A percentile compares a stretch with the other conserved stretches of the same genome.
Evolutionary conservation across 202 grass and related monocot genomes (phyloP).

Genomic region (Panicum hallii): DNA sequence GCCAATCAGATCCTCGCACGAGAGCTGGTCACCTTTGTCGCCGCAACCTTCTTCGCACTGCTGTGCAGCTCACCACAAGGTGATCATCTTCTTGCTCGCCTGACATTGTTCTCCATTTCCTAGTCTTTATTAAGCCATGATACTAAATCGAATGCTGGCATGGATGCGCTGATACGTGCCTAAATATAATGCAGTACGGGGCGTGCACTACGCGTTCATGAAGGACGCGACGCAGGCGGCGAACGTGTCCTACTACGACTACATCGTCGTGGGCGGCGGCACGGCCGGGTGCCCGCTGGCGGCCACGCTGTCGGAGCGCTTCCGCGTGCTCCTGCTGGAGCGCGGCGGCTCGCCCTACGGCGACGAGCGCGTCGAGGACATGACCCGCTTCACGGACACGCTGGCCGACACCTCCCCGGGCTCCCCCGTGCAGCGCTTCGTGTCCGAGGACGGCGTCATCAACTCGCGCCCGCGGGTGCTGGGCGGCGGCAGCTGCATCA

Average conservation of each 20-base stretch:
- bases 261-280: slow-evolving; percentile 88
- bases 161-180: neutral
- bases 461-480: slow-evolving; percentile 80
- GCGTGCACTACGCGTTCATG: slow-evolving; percentile 62
- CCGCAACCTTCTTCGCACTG: slow-evolving; percentile 12
- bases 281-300: slow-evolving; percentile 82
- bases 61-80: slow-evolving; percentile 35
- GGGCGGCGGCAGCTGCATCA: slow-evolving; percentile 85
- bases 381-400: slow-evolving; percentile 65
- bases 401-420: slow-evolving; percentile 56
- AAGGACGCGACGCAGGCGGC: slow-evolving; percentile 60
- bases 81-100: neutral
- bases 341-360: slow-evolving; percentile 75
- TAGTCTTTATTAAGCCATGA: too few species aligned
- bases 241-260: slow-evolving; percentile 73
- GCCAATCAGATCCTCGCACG: neutral
- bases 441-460: slow-evolving; percentile 85
- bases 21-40: neutral
- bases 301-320: slow-evolving; percentile 63
- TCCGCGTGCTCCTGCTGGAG: slow-evolving; percentile 73
- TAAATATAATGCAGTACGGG: slow-evolving; percentile 18
- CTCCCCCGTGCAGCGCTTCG: slow-evolving; percentile 76
- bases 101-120: neutral
- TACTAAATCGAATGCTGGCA: neutral
- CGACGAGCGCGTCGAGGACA: slow-evolving; percentile 62